phyloP scores from a whole-genome alignment of 2,329 filamentous ascomycete genomes.

The Exophiala aquamarina region DNA sequence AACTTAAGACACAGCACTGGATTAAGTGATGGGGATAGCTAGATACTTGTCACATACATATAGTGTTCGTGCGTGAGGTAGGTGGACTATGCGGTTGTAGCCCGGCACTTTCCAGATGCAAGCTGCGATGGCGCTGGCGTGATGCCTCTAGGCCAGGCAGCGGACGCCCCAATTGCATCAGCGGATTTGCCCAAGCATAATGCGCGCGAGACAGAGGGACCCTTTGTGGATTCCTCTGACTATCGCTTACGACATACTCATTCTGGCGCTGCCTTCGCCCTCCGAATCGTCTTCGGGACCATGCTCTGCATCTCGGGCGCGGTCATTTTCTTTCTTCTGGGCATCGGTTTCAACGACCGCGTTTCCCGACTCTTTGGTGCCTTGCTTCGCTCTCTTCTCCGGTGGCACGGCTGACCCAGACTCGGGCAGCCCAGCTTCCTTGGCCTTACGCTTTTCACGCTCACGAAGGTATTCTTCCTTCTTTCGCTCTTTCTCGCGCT shows the following conservation, averaged over 20 bases:
- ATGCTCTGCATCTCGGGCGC: constrained; percentile 6
- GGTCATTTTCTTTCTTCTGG: background rate
- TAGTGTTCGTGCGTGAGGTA: too few relatives aligned
- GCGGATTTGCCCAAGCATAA: background rate
- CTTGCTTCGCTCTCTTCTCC: constrained; percentile 10
- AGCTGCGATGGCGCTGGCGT: too few relatives aligned
- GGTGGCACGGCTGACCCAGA: background rate
- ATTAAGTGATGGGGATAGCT: too few relatives aligned
- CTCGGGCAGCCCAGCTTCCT: constrained; percentile 25
- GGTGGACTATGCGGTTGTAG: too few relatives aligned
- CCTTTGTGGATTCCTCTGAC: too few relatives aligned
- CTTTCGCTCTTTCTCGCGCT: constrained; percentile 56
- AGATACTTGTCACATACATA: too few relatives aligned
- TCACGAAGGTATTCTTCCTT: constrained; percentile 53
- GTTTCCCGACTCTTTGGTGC: background rate
- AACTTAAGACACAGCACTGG: too few relatives aligned
- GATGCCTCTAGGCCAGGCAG: too few relatives aligned
- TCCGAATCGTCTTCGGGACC: constrained; percentile 21
- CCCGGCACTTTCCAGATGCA: too few relatives aligned
- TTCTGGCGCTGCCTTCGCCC: constrained; percentile 27
- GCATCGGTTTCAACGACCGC: background rate
- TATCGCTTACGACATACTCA: constrained; percentile 27
- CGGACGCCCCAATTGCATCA: too few relatives aligned
- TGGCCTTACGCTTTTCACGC: constrained; percentile 44
- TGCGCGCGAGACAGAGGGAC: too few relatives aligned